Percentiles rank a stretch among this genome's conserved stretches.
Conservation (phyloP, 164 flowering plant genomes). For the Stephania yunnanensis region DNA sequence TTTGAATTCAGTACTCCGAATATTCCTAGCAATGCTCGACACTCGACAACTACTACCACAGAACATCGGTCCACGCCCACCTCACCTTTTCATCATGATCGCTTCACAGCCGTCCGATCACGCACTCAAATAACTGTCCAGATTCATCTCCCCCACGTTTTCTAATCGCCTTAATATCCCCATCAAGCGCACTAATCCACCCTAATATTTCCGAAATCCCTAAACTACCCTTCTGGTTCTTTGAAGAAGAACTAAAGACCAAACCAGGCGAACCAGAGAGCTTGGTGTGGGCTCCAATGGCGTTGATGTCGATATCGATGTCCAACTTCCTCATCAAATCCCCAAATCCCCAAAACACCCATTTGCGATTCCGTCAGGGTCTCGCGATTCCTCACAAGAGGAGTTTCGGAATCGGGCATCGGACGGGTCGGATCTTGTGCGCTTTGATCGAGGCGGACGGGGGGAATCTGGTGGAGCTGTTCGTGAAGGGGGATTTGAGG, state of each 20-base stretch:
- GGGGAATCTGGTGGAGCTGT: constrained; percentile 66
- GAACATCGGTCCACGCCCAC: not conserved
- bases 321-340: constrained; percentile 14
- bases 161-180: not conserved
- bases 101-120: not conserved
- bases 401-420: too few species aligned
- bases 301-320: constrained; percentile 22
- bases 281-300: constrained; percentile 17
- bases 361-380: not conserved
- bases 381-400: too few species aligned
- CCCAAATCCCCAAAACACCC: constrained; percentile 16
- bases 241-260: not conserved
- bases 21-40: not conserved
- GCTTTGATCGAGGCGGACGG: constrained; percentile 92
- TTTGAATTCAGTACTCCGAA: not conserved
- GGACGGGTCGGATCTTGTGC: constrained; percentile 25
- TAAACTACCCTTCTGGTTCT: constrained; percentile 4
- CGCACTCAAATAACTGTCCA: constrained; percentile 7
- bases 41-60: not conserved
- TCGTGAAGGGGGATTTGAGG: constrained; percentile 43
- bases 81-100: not conserved
- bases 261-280: not conserved
- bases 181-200: not conserved
- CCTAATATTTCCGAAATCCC: constrained; percentile 3
- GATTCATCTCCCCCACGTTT: constrained; percentile 20